A percentile compares a stretch with the other conserved stretches of the same genome.
These are phyloP conservation scores for Paramecium sexaurelia DNA, from an alignment of 73 alveolate genomes.

Conservation along the genomic window DNA sequence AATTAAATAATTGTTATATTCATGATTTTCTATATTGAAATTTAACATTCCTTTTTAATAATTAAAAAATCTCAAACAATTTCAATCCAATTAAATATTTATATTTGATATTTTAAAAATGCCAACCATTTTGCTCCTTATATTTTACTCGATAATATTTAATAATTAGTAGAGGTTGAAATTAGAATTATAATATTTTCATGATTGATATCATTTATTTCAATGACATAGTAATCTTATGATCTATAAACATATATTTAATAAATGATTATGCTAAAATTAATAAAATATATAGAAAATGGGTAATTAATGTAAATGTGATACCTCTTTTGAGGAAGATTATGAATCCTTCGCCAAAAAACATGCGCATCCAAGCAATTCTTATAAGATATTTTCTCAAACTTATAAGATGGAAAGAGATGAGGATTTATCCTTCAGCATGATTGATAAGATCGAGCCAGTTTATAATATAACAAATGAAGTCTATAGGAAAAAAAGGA, in stretches of 20 bases:
- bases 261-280: background rate
- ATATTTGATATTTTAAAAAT: no score
- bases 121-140: no score
- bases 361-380: background rate
- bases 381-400: background rate
- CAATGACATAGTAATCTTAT: no score
- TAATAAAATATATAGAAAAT: constrained; percentile 7
- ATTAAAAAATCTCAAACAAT: no score
- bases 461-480: background rate
- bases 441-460: background rate
- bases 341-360: background rate
- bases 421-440: background rate
- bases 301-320: constrained; percentile 11
- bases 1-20: background rate
- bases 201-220: background rate
- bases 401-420: constrained; percentile 3
- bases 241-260: background rate
- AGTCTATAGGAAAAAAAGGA: background rate
- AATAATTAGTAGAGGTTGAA: no score
- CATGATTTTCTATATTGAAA: background rate
- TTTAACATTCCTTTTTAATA: background rate
- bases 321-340: constrained; percentile 16
- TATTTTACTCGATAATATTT: no score
- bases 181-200: no score
- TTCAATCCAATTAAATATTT: no score